Base-by-base conservation (phyloP, 768 basidiomycete genomes). In the Leccinum variicolor region DNA sequence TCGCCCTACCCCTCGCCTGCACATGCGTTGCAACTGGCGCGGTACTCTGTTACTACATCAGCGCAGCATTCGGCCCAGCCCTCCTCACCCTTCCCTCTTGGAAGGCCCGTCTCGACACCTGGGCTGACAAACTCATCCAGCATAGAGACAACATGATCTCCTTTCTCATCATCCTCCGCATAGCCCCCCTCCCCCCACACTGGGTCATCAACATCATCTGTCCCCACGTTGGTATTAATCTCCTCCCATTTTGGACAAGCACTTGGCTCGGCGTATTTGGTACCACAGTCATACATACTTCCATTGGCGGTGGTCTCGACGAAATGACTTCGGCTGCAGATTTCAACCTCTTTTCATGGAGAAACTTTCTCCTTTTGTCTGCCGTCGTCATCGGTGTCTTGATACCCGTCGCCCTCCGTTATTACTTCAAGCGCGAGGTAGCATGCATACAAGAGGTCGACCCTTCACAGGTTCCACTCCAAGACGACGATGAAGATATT, bases 131-230 rank as follows among this genome's bases (percentile, higher is more conserved):
- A 75, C 89, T 98, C 47, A 78, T 79, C 59, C 80, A 82, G 3
- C 90, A 93, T 73, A 87, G 84, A 59, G 86, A 86, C 64, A 94
- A 94, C 74, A 78, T 97, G 66, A 81, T 97, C 46, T 91, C 91
- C 13, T 98, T 95, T 73, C 84, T 98, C 63, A 90, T 98, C 71
- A 85, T 98, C n/a, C 77, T 98, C 46, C 87, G 94, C 56, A 95
- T 98, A 58, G 90, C 94, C 1, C 95, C 95, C 1, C 80, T 97
- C 19, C 95, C 95, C 29, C 95, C 95, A 6, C 95, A 97, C 66
- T 98, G 96, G 96, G 89, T 97, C 59, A 86, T 96, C 62, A 98
- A 98, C 68, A 80, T 97, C 57, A 77, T 97, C 9, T 91, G 90
- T 61, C 95, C 95, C 1, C 95, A 98, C 66, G 83, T 98, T 28